Evolutionary conservation across 768 basidiomycete genomes (phyloP).

Genomic region (Suillus tomentosus): DNA sequence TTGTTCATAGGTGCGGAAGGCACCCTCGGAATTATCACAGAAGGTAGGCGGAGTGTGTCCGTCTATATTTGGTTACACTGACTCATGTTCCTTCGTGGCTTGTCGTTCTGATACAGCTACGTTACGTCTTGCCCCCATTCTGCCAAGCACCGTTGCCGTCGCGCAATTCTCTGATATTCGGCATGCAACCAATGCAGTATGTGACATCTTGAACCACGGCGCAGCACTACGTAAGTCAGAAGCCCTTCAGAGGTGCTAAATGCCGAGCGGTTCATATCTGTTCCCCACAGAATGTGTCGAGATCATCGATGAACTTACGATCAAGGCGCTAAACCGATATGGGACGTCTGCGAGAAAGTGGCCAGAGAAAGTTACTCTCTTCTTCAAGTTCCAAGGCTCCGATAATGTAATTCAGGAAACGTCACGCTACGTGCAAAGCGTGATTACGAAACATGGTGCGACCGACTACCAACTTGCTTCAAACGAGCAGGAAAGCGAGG

Average conservation of each 20-base stretch:
- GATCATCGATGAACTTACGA: slow-evolving; percentile 42
- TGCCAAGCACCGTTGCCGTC: slow-evolving; percentile 77
- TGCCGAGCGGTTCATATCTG: not conserved
- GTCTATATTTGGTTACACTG: not conserved
- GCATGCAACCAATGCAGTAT: slow-evolving; percentile 42
- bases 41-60: slow-evolving; percentile 44
- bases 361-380: slow-evolving; percentile 37
- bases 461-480: slow-evolving; percentile 40
- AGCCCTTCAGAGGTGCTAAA: too few species aligned
- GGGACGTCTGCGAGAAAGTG: slow-evolving; percentile 31
- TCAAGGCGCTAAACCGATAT: slow-evolving; percentile 27
- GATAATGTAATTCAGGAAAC: slow-evolving; percentile 35
- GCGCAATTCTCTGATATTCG: slow-evolving; percentile 44
- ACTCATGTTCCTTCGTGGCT: not conserved
- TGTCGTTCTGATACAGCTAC: slow-evolving; percentile 51
- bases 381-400: slow-evolving; percentile 48
- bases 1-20: slow-evolving; percentile 87
- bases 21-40: slow-evolving; percentile 81
- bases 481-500: slow-evolving; percentile 38
- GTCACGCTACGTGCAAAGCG: slow-evolving; percentile 32
- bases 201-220: slow-evolving; percentile 38
- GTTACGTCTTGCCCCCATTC: slow-evolving; percentile 69
- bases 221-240: slow-evolving; percentile 28
- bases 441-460: slow-evolving; percentile 41
- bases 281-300: slow-evolving; percentile 43